These are phyloP conservation scores for Mycena haematopus DNA, from an alignment of 768 basidiomycete species.

Conservation along the genomic window DNA sequence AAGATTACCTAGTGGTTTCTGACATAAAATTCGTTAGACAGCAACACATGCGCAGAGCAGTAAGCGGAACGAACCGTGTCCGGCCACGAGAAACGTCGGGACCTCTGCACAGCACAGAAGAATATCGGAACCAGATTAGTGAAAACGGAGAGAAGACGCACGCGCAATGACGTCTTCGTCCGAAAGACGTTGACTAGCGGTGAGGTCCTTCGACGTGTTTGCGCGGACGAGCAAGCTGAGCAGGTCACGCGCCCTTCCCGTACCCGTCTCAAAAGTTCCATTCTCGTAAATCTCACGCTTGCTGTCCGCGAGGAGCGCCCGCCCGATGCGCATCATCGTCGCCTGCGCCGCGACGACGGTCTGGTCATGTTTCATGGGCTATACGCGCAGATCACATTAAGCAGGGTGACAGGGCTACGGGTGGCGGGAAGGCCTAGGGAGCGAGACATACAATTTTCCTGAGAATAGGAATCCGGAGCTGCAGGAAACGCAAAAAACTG, in stretches of 20 bases:
- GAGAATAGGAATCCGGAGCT: conserved; percentile 18
- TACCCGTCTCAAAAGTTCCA: conserved; percentile 37
- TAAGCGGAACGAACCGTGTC: conserved; percentile 38
- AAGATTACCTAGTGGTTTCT: conserved; percentile 56
- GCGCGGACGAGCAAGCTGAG: conserved; percentile 65
- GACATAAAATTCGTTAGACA: not conserved
- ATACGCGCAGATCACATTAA: conserved; percentile 1
- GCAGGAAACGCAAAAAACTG: not conserved
- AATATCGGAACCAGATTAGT: too few species aligned
- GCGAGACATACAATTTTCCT: conserved; percentile 35
- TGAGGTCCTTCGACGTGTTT: conserved; percentile 67
- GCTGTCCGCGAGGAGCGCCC: conserved; percentile 54
- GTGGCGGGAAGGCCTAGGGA: too few species aligned
- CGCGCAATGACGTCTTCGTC: conserved; percentile 67
- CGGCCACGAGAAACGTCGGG: conserved; percentile 63
- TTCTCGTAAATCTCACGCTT: conserved; percentile 44
- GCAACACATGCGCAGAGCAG: not conserved
- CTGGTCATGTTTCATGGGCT: conserved; percentile 35
- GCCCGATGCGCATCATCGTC: conserved; percentile 58
- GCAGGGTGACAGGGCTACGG: not conserved
- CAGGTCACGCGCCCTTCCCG: conserved; percentile 50
- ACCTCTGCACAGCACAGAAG: not conserved
- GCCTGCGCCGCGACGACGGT: conserved; percentile 28
- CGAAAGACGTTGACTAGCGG: conserved; percentile 56
- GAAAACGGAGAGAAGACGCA: conserved; percentile 36